Conservation (phyloP, 768 basidiomycete genomes). For the Russula sp. region DNA sequence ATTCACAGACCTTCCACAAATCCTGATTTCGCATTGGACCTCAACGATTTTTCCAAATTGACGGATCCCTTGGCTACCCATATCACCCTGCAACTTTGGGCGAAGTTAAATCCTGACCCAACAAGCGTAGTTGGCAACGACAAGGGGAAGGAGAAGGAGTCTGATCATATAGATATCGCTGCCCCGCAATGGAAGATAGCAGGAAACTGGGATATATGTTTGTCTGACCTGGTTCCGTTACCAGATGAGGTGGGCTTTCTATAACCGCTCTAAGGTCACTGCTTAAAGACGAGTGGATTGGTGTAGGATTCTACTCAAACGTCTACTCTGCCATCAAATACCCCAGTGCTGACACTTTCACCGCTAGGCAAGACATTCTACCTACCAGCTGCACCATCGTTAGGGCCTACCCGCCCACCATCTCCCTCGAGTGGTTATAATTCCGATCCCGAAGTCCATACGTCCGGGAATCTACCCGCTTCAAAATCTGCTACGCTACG, state of each 20-base stretch:
- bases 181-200: conserved; percentile 54
- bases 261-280: conserved; percentile 14
- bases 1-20: conserved; percentile 82
- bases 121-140: background rate
- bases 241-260: conserved; percentile 51
- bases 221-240: conserved; percentile 52
- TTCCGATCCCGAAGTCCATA: conserved; percentile 62
- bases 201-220: conserved; percentile 60
- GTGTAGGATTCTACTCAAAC: conserved; percentile 36
- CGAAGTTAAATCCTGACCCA: conserved; percentile 30
- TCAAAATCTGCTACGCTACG: conserved; percentile 12
- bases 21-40: conserved; percentile 64
- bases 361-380: conserved; percentile 59
- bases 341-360: conserved; percentile 59
- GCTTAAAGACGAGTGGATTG: background rate
- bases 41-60: conserved; percentile 49
- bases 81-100: conserved; percentile 57
- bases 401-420: conserved; percentile 38
- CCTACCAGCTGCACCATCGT: conserved; percentile 37
- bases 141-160: conserved; percentile 18
- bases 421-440: conserved; percentile 60
- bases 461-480: conserved; percentile 26
- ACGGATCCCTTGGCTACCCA: conserved; percentile 47
- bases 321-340: conserved; percentile 61
- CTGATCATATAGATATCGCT: conserved; percentile 14